Evolutionary conservation across 805 yeast genomes (phyloP).

Genomic region (Grigorovia jiainica): DNA sequence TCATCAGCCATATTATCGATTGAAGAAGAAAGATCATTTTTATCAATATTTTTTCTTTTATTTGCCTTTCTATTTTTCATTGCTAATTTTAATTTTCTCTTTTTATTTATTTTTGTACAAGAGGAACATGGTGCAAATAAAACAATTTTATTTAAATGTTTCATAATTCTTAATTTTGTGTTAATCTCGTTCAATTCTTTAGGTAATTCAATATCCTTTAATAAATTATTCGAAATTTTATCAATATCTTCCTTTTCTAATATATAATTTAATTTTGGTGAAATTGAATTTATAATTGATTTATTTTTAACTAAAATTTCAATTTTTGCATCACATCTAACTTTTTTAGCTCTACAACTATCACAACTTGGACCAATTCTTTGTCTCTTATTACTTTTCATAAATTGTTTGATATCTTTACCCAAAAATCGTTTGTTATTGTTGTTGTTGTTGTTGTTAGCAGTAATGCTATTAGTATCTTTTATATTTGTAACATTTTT

Average conservation of each 20-base stretch:
- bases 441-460: no score
- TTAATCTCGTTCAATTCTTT: not conserved
- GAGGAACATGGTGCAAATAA: conserved; percentile 48
- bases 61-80: not conserved
- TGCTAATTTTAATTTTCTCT: not conserved
- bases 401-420: not conserved
- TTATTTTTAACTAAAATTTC: conserved; percentile 29
- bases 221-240: conserved; percentile 2
- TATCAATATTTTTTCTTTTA: not conserved
- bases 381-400: conserved; percentile 35
- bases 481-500: not conserved
- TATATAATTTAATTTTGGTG: conserved; percentile 16
- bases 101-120: conserved; percentile 28
- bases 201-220: conserved; percentile 1
- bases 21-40: not conserved
- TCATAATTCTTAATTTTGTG: conserved; percentile 6
- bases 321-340: conserved; percentile 64
- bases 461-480: no score
- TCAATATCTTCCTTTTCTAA: conserved; percentile 10
- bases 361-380: conserved; percentile 71
- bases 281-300: conserved; percentile 10
- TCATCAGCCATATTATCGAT: not conserved
- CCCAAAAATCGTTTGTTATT: not conserved
- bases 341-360: conserved; percentile 56
- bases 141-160: conserved; percentile 30